These are phyloP conservation scores for Lichtheimia corymbifera DNA, from an alignment of 371 early-diverging fungal species.

Conservation along the genomic window DNA sequence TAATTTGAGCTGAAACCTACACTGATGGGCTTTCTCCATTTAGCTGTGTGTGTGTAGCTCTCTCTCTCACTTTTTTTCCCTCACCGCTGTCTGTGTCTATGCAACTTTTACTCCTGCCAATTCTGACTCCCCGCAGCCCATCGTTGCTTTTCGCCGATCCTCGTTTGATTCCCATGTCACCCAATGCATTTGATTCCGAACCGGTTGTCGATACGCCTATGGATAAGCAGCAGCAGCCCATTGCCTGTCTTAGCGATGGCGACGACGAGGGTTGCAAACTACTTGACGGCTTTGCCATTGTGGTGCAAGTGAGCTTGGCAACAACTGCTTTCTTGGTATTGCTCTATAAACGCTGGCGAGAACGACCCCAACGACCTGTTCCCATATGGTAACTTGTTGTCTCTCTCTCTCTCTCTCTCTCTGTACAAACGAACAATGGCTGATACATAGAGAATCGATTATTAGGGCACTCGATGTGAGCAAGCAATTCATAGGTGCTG, in stretches of 20 bases:
- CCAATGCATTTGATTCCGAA: not conserved
- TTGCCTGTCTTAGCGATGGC: constrained; percentile 1
- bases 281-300: constrained; percentile 64
- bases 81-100: constrained; percentile 1
- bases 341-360: constrained; percentile 59
- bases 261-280: constrained; percentile 55
- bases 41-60: no score
- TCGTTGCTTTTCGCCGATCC: constrained; percentile 12
- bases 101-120: constrained; percentile 13
- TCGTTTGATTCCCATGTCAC: not conserved
- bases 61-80: not conserved
- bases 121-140: constrained; percentile 9
- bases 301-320: constrained; percentile 62
- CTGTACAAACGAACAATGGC: not conserved
- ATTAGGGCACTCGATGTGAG: constrained; percentile 67
- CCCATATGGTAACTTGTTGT: constrained; percentile 61
- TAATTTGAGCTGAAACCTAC: no score
- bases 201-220: not conserved
- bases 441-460: not conserved
- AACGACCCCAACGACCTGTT: constrained; percentile 65
- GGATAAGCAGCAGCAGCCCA: not conserved
- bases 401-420: not conserved
- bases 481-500: constrained; percentile 65
- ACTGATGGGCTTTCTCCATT: no score
- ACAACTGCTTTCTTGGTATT: constrained; percentile 58